Base-by-base conservation (phyloP, 1,139 yeast species). In the Zygoascus hellenicus region DNA sequence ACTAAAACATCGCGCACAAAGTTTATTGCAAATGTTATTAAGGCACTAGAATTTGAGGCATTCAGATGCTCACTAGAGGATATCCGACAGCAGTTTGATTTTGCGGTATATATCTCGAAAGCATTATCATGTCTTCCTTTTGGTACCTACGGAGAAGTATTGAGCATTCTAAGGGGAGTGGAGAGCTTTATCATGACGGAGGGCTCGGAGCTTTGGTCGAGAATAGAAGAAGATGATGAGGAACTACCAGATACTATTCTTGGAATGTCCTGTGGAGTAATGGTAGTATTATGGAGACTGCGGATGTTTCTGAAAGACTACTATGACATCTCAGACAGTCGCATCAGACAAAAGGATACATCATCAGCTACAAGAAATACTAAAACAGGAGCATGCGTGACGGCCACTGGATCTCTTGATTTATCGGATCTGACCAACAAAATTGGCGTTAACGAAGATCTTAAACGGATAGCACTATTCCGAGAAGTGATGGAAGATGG, bases 1-100 rank as follows among this genome's bases (percentile, higher is more conserved):
- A 69, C 70, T 34, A 68, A 71, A 43, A 62, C 70, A 1, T 70
- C 81, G 0, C 70, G 74, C 46, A 75, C 71, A 53, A 79, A 74
- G 58, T 71, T 83, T 43, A 57, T 73, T 28, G 55, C 53, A 3
- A 62, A 67, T 2, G 43, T 75, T n/a, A 49, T 64, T 19, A 69
- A 64, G 45, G 61, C 71, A 0, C 50, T 74, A n/a, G 64, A 58
- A 11, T 59, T 67, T 65, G 60, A 61, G 32, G 36, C 64, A 14
- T 53, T 53, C 19, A 47, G 43, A 38, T 46, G 28, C 39, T 42
- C 13, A 42, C 46, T 32, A 26, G 49, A 38, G 32, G 53, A 28
- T 31, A 52, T 51, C 17, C 54, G 48, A 15, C 47, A n/a, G 3
- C 56, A 57, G 17, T 52, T 63, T 13, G 56, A 69, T 47, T 67